Conservation (phyloP, 2,329 filamentous ascomycete species). For the Cordyceps fumosorosea region DNA sequence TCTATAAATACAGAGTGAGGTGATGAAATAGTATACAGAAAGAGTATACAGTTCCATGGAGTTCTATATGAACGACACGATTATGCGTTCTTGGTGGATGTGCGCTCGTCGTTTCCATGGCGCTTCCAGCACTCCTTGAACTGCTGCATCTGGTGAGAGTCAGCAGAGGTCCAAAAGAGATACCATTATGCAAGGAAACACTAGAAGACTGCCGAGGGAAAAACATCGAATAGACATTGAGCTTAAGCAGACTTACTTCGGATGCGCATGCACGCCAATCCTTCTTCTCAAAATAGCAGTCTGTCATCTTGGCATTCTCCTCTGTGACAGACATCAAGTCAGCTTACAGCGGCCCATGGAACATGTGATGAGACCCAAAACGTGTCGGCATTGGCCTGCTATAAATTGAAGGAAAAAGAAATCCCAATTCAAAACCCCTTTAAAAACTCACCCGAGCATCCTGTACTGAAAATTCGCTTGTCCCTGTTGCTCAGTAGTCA, state of each 20-base stretch:
- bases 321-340: constrained; percentile 42
- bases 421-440: neutral
- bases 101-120: constrained; percentile 80
- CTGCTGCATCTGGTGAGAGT: constrained; percentile 64
- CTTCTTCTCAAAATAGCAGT: constrained; percentile 93
- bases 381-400: neutral
- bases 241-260: constrained; percentile 59
- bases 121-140: constrained; percentile 90
- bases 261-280: constrained; percentile 86
- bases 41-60: neutral
- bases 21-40: neutral
- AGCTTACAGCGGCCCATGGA: constrained; percentile 3
- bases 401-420: neutral
- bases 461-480: constrained; percentile 94
- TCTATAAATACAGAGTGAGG: neutral
- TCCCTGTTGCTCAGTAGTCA: constrained; percentile 56
- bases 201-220: neutral
- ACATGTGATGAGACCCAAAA: neutral
- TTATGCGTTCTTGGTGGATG: constrained; percentile 62
- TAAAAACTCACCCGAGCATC: constrained; percentile 65
- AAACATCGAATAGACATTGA: neutral
- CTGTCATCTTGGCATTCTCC: constrained; percentile 84
- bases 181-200: neutral
- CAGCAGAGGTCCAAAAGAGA: neutral
- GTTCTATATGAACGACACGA: neutral